Percentiles rank a stretch among this genome's conserved stretches.
Conservation (phyloP, 495 filamentous ascomycete species). For the Emericellopsis terricola region DNA sequence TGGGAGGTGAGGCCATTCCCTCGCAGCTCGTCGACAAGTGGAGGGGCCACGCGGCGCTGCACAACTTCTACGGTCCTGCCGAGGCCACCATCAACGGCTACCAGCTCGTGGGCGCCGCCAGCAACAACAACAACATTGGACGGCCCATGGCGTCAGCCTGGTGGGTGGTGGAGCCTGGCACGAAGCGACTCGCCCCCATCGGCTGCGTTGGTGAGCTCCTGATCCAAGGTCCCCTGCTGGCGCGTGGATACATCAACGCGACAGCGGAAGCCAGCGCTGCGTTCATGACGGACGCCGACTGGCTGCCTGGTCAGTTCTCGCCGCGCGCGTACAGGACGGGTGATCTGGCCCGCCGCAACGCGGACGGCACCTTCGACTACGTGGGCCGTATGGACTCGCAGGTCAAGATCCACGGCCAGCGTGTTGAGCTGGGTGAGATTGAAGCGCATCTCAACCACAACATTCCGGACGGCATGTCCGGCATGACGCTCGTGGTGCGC, state of each 20-base stretch:
- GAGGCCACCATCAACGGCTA: constrained; percentile 6
- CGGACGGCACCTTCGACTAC: too few species aligned
- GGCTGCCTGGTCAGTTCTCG: constrained; percentile 22
- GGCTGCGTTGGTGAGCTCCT: too few species aligned
- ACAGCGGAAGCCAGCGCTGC: constrained; percentile 3
- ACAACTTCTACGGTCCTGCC: neutral
- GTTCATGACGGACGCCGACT: constrained; percentile 29
- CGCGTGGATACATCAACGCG: constrained; percentile 17
- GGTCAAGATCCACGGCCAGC: too few species aligned
- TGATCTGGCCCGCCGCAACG: too few species aligned
- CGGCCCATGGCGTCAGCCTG: constrained; percentile 27
- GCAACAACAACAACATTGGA: constrained; percentile 13
- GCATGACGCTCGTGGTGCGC: constrained; percentile 5
- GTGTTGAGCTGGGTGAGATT: too few species aligned
- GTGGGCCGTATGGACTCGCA: too few species aligned
- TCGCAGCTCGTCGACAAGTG: neutral
- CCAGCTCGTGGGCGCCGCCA: constrained; percentile 4
- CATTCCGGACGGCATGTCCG: neutral
- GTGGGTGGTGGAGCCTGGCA: constrained; percentile 16
- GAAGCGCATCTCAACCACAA: constrained; percentile 2
- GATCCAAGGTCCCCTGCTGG: constrained; percentile 14
- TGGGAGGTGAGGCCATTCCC: constrained; percentile 1
- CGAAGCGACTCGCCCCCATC: constrained; percentile 17
- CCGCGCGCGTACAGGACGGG: too few species aligned
- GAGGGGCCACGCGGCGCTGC: neutral